Evolutionary conservation across 257 asterid genomes (phyloP), one percentile per base, ranked within the genome.

Genomic region (Salvia splendens): DNA sequence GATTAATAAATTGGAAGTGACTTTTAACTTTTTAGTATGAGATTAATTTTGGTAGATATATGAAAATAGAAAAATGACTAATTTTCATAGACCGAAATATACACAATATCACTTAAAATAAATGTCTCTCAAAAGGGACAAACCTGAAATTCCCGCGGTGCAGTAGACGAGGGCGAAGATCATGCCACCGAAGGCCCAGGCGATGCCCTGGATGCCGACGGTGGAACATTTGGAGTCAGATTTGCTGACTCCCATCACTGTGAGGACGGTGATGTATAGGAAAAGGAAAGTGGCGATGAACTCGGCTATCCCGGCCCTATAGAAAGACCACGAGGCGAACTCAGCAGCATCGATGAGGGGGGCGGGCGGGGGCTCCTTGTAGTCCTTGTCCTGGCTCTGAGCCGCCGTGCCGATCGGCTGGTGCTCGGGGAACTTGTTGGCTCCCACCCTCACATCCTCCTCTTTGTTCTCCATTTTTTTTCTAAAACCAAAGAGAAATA

Each of bases 121-220:
- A n/a, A n/a, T n/a, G n/a, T n/a, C n/a, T n/a, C n/a, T n/a, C n/a
- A n/a, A n/a, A n/a, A n/a, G n/a, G n/a, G n/a, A n/a, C n/a, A n/a
- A n/a, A 20, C 24, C 84, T 48, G 82, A 76, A 30, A 80, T 80
- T 51, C 85, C 85, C 20, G 85, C 85, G 45, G 85, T 81, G 74
- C 85, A 77, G 77, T 81, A 81, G 3, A 81, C 85, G 15, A 81
- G 83, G 12, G 85, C 85, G 61, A 81, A 81, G 61, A 81, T 81
- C 85, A 81, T 81, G 1, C 85, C 85, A 12, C 85, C 85, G 62
- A 81, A 81, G 2, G 85, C 85, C 85, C 85, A 81, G 12, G 85
- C 85, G 28, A 81, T 81, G 47, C 85, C 85, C 54, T 81, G 85
- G 36, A 81, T 81, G 5, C 85, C 85, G 17, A 81, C 85, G 12